phyloP scores from a whole-genome alignment of 2,329 filamentous ascomycete species.

The Ascochyta lentis region DNA sequence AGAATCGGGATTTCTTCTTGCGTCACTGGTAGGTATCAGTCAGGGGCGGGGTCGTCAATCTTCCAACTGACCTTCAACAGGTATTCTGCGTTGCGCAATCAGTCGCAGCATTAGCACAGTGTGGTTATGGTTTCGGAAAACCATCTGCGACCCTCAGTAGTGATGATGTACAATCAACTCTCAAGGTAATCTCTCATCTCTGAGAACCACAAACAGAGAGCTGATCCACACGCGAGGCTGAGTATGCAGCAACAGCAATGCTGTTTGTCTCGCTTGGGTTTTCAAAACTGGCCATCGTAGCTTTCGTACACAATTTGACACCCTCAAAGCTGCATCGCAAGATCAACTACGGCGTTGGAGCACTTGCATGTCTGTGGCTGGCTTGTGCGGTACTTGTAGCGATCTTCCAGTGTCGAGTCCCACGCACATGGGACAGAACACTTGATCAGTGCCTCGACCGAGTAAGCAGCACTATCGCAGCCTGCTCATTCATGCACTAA shows the following conservation, averaged over 20 bases:
- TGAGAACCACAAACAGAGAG: not conserved
- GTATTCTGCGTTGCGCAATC: constrained; percentile 30
- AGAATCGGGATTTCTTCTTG: constrained; percentile 25
- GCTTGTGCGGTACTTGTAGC: constrained; percentile 20
- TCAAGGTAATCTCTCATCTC: constrained; percentile 10
- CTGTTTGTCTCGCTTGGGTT: constrained; percentile 34
- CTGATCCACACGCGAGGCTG: constrained; percentile 19
- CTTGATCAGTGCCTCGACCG: constrained; percentile 22
- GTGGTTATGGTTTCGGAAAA: constrained; percentile 30
- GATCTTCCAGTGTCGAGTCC: constrained; percentile 24
- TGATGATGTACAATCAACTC: constrained; percentile 17
- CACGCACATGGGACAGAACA: constrained; percentile 29
- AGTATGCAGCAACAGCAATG: constrained; percentile 35
- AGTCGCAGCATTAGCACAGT: constrained; percentile 24
- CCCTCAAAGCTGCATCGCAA: constrained; percentile 23
- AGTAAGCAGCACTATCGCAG: constrained; percentile 13
- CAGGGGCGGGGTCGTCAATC: too few relatives aligned
- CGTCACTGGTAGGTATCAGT: constrained; percentile 17
- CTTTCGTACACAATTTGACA: constrained; percentile 33
- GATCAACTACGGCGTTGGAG: constrained; percentile 23
- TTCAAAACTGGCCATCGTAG: constrained; percentile 37
- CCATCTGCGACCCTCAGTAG: constrained; percentile 20
- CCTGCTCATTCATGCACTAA: not conserved
- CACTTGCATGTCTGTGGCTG: constrained; percentile 21
- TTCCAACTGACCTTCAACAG: not conserved